phyloP scores from a whole-genome alignment of 768 basidiomycete genomes.

The Psilocybe sp. region DNA sequence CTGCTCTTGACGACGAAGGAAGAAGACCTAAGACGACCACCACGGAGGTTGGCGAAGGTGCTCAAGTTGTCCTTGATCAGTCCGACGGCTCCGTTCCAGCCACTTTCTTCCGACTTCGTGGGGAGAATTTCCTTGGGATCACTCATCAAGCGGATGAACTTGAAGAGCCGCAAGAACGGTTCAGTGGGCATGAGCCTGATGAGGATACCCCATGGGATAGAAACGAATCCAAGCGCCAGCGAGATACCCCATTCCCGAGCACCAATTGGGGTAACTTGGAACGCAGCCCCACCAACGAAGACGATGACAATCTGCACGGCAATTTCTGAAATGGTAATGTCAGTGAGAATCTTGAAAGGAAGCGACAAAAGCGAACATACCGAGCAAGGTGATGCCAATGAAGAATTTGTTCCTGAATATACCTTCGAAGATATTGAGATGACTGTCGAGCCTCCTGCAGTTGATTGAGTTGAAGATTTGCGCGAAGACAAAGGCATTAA shows the following conservation, averaged over 20 bases:
- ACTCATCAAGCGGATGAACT: slow-evolving; percentile 53
- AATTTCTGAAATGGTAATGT: slow-evolving; percentile 56
- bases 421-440: slow-evolving; percentile 87
- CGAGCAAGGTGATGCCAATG: slow-evolving; percentile 78
- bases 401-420: slow-evolving; percentile 81
- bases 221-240: slow-evolving; percentile 79
- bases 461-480: slow-evolving; percentile 97
- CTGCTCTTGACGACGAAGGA: slow-evolving; percentile 84
- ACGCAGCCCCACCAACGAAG: slow-evolving; percentile 87
- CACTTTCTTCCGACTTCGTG: slow-evolving; percentile 55
- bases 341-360: slow-evolving; percentile 2
- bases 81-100: slow-evolving; percentile 79
- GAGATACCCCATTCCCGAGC: slow-evolving; percentile 94
- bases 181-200: slow-evolving; percentile 79
- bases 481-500: slow-evolving; percentile 98
- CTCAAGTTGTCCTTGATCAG: slow-evolving; percentile 83
- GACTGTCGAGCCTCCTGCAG: slow-evolving; percentile 80
- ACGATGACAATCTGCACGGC: slow-evolving; percentile 85
- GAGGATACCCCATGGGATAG: slow-evolving; percentile 83
- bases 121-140: slow-evolving; percentile 63
- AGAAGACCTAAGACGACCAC: slow-evolving; percentile 84
- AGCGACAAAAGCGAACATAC: slow-evolving; percentile 38
- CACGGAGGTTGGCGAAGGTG: slow-evolving; percentile 80
- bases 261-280: slow-evolving; percentile 77
- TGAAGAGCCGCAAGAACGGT: slow-evolving; percentile 64